phyloP scores from a whole-genome alignment of 768 basidiomycete genomes.

The Suillus paluster region DNA sequence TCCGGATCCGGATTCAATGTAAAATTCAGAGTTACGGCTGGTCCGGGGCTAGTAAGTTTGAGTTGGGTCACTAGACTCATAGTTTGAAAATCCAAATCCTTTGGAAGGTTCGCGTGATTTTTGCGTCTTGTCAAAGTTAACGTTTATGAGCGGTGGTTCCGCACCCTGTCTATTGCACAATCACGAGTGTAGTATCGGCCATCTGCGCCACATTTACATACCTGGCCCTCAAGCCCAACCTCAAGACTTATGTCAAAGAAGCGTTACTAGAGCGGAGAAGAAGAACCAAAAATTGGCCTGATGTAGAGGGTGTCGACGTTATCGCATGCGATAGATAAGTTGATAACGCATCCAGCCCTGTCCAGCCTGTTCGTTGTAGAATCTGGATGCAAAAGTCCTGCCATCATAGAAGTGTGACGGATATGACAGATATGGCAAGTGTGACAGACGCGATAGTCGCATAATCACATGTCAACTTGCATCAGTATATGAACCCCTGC shows the following conservation, averaged over 20 bases:
- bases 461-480: constrained; percentile 10
- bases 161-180: background rate
- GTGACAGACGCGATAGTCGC: background rate
- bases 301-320: background rate
- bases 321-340: background rate
- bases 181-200: background rate
- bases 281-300: background rate
- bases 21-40: no score
- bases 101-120: background rate
- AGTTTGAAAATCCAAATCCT: background rate
- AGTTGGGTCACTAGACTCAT: background rate
- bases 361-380: background rate
- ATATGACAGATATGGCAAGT: background rate
- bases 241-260: background rate
- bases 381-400: no score
- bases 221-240: background rate
- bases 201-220: background rate
- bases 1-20: no score
- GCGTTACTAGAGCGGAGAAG: background rate
- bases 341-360: background rate
- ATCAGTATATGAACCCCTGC: constrained; percentile 13
- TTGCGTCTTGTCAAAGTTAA: background rate
- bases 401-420: background rate
- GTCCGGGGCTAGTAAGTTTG: no score
- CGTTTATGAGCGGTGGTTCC: background rate